Evolutionary conservation across 176 grass and related monocot genomes (phyloP).

Genomic region (Triticum dicoccoides): DNA sequence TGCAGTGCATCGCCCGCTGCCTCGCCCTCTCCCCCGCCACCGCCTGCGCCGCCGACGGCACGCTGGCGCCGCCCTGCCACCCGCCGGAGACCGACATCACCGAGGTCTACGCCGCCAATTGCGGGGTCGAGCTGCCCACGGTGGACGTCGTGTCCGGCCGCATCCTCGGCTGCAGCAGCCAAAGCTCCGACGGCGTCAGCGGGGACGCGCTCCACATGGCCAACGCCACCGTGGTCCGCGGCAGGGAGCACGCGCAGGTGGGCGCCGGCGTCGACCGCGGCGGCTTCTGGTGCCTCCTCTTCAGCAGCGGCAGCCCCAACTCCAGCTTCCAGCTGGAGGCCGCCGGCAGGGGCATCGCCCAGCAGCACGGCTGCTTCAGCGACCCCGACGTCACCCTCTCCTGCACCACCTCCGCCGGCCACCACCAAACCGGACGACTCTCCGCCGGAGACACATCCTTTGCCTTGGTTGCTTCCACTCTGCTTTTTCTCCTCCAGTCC

Average conservation of each 20-base stretch:
- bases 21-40: not conserved
- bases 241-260: conserved; percentile 69
- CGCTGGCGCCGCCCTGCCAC: conserved; percentile 41
- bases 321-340: conserved; percentile 74
- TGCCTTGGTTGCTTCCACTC: no score
- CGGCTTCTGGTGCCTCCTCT: conserved; percentile 81
- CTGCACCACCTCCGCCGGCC: conserved; percentile 33
- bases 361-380: conserved; percentile 75
- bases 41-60: not conserved
- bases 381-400: conserved; percentile 28
- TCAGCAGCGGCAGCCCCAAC: conserved; percentile 62
- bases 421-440: not conserved
- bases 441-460: no score
- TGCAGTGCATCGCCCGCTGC: conserved; percentile 76
- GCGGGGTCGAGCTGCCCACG: conserved; percentile 89
- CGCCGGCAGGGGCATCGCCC: conserved; percentile 56
- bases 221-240: conserved; percentile 37
- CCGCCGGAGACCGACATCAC: conserved; percentile 76
- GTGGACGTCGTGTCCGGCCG: conserved; percentile 56
- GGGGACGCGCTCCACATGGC: not conserved
- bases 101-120: conserved; percentile 90
- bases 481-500: no score
- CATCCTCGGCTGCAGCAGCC: conserved; percentile 46
- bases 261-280: conserved; percentile 36
- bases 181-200: no score